Evolutionary conservation across 768 basidiomycete genomes (phyloP).

Genomic region (Collybia nuda): DNA sequence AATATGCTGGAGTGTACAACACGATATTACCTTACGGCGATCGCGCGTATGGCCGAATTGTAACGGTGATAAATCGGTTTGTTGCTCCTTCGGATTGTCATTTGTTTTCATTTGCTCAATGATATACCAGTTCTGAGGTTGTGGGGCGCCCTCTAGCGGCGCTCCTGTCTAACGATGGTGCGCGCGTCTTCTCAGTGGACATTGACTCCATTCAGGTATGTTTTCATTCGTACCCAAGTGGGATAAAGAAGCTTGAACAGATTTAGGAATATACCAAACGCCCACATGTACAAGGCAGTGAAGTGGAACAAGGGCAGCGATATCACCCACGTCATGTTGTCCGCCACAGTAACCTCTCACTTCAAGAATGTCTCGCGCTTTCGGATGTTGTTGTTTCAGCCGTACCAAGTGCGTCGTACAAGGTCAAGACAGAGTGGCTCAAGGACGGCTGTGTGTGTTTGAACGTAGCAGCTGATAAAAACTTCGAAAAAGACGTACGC

Average conservation of each 20-base stretch:
- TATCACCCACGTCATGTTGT: conserved; percentile 88
- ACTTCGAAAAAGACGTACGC: conserved; percentile 90
- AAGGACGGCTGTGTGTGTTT: conserved; percentile 94
- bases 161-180: conserved; percentile 93
- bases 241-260: background rate
- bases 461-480: conserved; percentile 94
- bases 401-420: conserved; percentile 83
- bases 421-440: conserved; percentile 83
- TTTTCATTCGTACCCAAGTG: background rate
- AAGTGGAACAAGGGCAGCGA: conserved; percentile 39
- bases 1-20: conserved; percentile 92
- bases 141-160: conserved; percentile 97
- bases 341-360: conserved; percentile 61
- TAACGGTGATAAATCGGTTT: conserved; percentile 94
- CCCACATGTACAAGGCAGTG: conserved; percentile 45
- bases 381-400: conserved; percentile 96
- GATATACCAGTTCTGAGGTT: conserved; percentile 78
- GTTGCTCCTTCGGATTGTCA: conserved; percentile 4
- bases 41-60: conserved; percentile 87
- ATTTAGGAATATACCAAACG: conserved; percentile 89
- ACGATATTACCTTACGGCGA: conserved; percentile 90
- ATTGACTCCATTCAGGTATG: conserved; percentile 87
- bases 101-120: background rate
- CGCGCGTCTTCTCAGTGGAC: conserved; percentile 92
- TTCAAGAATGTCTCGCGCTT: conserved; percentile 78